Conservation (phyloP, 805 yeast genomes). For the Ogataea zsoltii region DNA sequence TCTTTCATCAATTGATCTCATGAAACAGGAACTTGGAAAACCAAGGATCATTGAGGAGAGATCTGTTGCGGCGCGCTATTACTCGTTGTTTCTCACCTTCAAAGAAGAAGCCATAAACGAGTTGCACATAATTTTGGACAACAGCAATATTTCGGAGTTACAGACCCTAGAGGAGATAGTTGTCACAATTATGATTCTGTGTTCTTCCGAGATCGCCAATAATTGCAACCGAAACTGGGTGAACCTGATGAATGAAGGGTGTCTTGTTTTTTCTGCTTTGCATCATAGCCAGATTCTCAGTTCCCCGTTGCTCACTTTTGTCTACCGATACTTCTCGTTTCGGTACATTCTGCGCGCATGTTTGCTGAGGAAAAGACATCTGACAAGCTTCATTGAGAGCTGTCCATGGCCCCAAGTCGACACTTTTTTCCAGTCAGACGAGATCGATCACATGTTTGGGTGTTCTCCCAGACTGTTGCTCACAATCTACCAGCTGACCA, state of each 20-base stretch:
- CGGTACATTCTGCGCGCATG: constrained; percentile 31
- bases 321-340: constrained; percentile 34
- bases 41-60: constrained; percentile 1
- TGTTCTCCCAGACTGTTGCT: constrained; percentile 34
- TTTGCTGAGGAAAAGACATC: constrained; percentile 24
- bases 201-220: constrained; percentile 35
- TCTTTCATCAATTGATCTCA: constrained; percentile 28
- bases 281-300: constrained; percentile 21
- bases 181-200: constrained; percentile 31
- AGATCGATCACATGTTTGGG: constrained; percentile 36
- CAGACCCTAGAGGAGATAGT: constrained; percentile 30
- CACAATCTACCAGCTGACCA: constrained; percentile 26
- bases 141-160: constrained; percentile 19
- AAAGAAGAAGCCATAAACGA: constrained; percentile 33
- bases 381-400: constrained; percentile 15
- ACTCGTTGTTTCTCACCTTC: constrained; percentile 20
- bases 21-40: constrained; percentile 18
- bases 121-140: constrained; percentile 31
- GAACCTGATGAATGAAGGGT: constrained; percentile 33
- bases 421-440: constrained; percentile 24
- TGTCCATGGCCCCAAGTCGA: constrained; percentile 31
- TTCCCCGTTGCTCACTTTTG: constrained; percentile 30
- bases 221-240: constrained; percentile 32
- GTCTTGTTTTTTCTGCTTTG: constrained; percentile 29
- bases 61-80: constrained; percentile 5